Evolutionary conservation across 2,329 filamentous ascomycete species (phyloP).

Genomic region (Fusarium sambucinum): DNA sequence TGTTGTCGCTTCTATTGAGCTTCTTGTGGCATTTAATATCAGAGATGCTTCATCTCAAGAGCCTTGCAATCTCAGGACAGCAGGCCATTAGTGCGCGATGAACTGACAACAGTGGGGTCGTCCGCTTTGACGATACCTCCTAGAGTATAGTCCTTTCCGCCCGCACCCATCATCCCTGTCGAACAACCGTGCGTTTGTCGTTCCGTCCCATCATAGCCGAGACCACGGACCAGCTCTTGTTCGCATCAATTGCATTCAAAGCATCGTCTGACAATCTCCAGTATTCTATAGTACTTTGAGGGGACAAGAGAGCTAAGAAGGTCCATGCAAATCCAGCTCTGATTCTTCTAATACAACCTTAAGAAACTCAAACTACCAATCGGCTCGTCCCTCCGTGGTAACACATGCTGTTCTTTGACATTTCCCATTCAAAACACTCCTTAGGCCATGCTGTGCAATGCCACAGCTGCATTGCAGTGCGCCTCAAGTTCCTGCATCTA

Average conservation of each 20-base stretch:
- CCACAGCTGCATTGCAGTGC: conserved; percentile 35
- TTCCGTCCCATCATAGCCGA: conserved; percentile 45
- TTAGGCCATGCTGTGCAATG: conserved; percentile 29
- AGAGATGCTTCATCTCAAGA: conserved; percentile 5
- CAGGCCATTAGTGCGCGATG: conserved; percentile 30
- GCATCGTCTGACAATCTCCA: conserved; percentile 9
- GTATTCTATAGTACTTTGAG: background rate
- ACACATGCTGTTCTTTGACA: conserved; percentile 32
- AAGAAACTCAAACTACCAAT: conserved; percentile 15
- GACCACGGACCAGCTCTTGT: conserved; percentile 49
- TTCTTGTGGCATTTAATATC: background rate
- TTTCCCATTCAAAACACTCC: conserved; percentile 26
- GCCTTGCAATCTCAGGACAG: conserved; percentile 16
- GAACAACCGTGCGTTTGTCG: conserved; percentile 42
- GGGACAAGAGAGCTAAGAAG: conserved; percentile 14
- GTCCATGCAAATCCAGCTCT: conserved; percentile 2
- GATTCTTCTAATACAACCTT: conserved; percentile 4
- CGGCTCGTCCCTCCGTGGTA: conserved; percentile 11
- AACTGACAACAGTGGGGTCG: conserved; percentile 36
- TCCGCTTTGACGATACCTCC: conserved; percentile 33
- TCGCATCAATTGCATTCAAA: conserved; percentile 19
- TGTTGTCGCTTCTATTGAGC: background rate
- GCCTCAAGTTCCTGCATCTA: conserved; percentile 48
- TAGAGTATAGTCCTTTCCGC: conserved; percentile 16
- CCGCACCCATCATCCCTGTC: conserved; percentile 46